A percentile compares a stretch with the other conserved stretches of the same genome.
phyloP scores from a whole-genome alignment of 352 stramenopile genomes.

The Phytophthora rubi region DNA sequence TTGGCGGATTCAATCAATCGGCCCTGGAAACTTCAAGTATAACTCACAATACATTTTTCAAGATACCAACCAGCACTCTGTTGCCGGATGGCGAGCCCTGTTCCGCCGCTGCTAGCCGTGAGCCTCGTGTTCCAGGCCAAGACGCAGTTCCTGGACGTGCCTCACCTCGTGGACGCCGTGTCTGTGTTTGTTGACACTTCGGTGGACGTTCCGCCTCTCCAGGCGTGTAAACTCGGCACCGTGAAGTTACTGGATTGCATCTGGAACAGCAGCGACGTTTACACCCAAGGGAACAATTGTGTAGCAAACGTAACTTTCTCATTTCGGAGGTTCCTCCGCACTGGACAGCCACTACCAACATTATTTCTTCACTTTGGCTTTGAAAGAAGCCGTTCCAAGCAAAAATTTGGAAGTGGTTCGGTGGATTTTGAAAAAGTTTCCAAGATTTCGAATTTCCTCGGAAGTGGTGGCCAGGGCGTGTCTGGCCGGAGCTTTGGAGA shows the following conservation, averaged over 20 bases:
- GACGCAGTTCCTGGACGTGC: background rate
- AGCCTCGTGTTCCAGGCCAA: background rate
- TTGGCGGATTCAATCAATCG: no score
- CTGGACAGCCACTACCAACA: constrained; percentile 10
- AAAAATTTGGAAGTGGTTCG: constrained; percentile 1
- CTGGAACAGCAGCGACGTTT: constrained; percentile 6
- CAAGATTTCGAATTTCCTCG: background rate
- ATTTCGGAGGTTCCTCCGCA: background rate
- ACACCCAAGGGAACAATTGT: background rate
- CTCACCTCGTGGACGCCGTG: constrained; percentile 2
- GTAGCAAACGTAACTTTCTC: background rate
- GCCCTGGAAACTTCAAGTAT: no score
- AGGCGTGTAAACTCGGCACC: constrained; percentile 1
- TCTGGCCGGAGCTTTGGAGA: constrained; percentile 1
- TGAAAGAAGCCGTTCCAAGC: background rate
- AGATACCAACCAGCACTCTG: background rate
- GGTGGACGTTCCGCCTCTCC: background rate
- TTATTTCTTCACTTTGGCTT: background rate
- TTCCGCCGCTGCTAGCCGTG: constrained; percentile 1
- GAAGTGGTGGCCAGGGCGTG: constrained; percentile 5
- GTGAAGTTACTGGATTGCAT: constrained; percentile 10
- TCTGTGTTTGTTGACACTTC: background rate
- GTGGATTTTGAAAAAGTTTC: constrained; percentile 10
- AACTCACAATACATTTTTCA: background rate
- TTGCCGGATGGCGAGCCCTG: background rate